Conservation (phyloP, 345 rosid species). For the rapeseed (Brassica napus) region DNA sequence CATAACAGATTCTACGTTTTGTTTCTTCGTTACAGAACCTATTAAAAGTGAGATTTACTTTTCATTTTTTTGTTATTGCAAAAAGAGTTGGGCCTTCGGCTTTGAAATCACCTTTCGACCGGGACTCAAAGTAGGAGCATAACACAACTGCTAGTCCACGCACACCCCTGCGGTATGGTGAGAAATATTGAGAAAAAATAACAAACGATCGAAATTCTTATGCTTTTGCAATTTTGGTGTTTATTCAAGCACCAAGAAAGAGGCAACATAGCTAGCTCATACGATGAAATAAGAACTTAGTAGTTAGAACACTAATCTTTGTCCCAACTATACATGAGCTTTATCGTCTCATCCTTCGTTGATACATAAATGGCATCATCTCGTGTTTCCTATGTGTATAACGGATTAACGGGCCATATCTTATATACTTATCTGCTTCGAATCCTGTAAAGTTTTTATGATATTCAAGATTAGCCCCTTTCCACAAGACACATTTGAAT, state of each 20-base stretch:
- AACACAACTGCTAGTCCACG: background rate
- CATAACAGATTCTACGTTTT: background rate
- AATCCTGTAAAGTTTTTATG: background rate
- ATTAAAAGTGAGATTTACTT: background rate
- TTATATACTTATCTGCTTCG: too few relatives aligned
- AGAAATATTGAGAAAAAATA: background rate
- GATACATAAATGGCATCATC: slow-evolving; percentile 4
- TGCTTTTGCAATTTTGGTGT: background rate
- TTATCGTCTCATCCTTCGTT: background rate
- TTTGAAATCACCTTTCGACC: background rate
- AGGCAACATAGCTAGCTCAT: background rate
- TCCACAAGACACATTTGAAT: background rate
- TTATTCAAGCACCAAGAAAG: background rate
- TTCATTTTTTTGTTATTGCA: background rate
- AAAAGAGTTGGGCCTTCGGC: background rate
- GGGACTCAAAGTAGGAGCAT: background rate
- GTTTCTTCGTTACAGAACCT: background rate
- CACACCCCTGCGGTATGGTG: background rate
- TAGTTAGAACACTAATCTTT: background rate
- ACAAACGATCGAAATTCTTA: background rate
- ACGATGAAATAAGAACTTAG: background rate
- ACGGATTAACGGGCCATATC: background rate
- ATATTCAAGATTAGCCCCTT: slow-evolving; percentile 4
- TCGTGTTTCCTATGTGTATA: background rate
- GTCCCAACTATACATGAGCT: slow-evolving; percentile 4